These are phyloP conservation scores for Paraphoma chrysanthemicola DNA, from an alignment of 2,329 filamentous ascomycete genomes.

Conservation along the genomic window DNA sequence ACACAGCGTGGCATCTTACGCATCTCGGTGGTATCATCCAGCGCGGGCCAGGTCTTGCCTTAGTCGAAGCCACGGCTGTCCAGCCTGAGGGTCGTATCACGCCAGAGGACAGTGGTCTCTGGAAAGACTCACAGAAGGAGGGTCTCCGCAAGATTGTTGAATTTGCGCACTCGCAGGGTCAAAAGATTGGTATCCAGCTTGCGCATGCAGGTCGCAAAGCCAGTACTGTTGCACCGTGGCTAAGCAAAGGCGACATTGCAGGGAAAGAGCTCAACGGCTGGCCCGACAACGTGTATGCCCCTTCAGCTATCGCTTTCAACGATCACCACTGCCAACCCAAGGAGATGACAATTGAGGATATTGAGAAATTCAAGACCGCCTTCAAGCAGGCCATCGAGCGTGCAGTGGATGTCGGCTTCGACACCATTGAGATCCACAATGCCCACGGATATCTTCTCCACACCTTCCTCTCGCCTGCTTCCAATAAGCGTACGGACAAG, in stretches of 20 bases:
- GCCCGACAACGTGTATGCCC: conserved; percentile 62
- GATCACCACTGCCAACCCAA: conserved; percentile 67
- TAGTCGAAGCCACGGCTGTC: conserved; percentile 81
- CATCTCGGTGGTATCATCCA: conserved; percentile 81
- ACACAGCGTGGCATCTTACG: conserved; percentile 81
- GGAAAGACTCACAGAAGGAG: conserved; percentile 82
- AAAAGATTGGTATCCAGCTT: conserved; percentile 80
- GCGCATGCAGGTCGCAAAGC: conserved; percentile 77
- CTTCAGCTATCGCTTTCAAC: conserved; percentile 68
- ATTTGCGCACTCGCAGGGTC: conserved; percentile 79
- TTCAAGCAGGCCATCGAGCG: conserved; percentile 69
- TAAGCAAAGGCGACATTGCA: conserved; percentile 63
- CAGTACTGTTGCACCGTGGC: conserved; percentile 68
- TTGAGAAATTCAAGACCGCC: conserved; percentile 67
- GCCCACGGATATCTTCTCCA: conserved; percentile 82
- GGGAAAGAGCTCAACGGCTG: conserved; percentile 61
- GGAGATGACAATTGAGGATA: conserved; percentile 73
- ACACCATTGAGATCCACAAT: conserved; percentile 80
- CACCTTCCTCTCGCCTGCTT: conserved; percentile 71
- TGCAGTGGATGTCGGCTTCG: conserved; percentile 67
- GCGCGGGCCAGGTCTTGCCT: conserved; percentile 74
- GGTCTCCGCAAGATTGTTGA: conserved; percentile 74
- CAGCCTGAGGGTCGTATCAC: conserved; percentile 81
- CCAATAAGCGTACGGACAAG: conserved; percentile 72
- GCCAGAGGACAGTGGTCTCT: conserved; percentile 79